A percentile compares a stretch with the other conserved stretches of the same genome.
Evolutionary conservation across 306 rosid genomes (phyloP).

Genomic region (Ceratonia siliqua): DNA sequence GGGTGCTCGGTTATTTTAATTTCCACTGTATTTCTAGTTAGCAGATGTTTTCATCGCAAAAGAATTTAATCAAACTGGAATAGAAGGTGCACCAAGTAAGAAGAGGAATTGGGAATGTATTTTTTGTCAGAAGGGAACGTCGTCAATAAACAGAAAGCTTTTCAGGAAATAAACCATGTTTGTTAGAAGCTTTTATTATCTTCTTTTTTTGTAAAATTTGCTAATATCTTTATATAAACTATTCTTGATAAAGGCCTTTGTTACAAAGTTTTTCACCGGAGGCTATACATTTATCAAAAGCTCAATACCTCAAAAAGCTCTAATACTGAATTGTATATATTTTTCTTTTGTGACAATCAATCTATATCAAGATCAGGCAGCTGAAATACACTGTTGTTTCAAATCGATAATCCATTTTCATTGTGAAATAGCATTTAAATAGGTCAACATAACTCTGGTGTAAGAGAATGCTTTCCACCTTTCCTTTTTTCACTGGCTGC

Average conservation of each 20-base stretch:
- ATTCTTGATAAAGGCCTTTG: neutral
- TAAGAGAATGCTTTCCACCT: neutral
- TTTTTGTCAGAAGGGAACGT: no score
- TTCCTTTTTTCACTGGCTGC: neutral
- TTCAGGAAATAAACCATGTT: neutral
- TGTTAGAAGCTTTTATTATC: neutral
- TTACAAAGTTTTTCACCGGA: neutral
- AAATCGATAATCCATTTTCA: neutral
- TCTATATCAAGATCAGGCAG: neutral
- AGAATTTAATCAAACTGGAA: neutral
- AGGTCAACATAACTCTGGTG: neutral
- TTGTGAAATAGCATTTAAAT: constrained; percentile 11
- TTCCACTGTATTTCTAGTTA: neutral
- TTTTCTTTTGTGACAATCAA: neutral
- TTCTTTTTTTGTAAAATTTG: neutral
- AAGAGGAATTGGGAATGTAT: neutral
- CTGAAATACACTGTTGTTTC: neutral
- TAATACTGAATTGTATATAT: neutral
- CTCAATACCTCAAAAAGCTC: neutral
- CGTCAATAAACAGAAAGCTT: neutral
- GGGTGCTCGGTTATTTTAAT: neutral
- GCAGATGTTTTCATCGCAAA: neutral
- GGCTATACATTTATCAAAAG: neutral
- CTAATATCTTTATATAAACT: neutral
- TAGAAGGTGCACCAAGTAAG: neutral